Evolutionary conservation across 2,329 filamentous ascomycete species (phyloP).

Genomic region (Cryoendolithus antarcticus): DNA sequence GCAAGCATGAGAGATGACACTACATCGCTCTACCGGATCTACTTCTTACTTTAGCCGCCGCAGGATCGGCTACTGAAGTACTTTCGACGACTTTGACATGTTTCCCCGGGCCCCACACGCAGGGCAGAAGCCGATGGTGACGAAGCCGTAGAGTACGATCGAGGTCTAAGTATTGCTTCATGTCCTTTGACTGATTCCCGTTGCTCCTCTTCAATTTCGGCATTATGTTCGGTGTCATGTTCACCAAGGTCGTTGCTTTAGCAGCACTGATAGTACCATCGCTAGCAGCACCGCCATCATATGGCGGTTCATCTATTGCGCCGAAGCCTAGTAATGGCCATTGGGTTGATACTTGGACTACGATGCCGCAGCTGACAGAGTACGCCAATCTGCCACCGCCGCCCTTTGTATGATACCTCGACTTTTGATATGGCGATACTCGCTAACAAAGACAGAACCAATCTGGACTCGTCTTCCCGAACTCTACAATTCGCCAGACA

Average conservation of each 20-base stretch:
- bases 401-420: constrained; percentile 40
- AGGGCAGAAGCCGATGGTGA: too few relatives aligned
- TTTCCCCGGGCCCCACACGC: too few relatives aligned
- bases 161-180: too few relatives aligned
- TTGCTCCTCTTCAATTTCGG: too few relatives aligned
- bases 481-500: constrained; percentile 55
- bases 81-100: too few relatives aligned
- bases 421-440: too few relatives aligned
- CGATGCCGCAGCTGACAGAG: constrained; percentile 55
- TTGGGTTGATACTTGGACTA: constrained; percentile 53
- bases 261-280: constrained; percentile 1
- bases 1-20: too few relatives aligned
- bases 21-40: too few relatives aligned
- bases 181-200: too few relatives aligned
- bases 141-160: too few relatives aligned
- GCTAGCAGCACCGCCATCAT: constrained; percentile 1
- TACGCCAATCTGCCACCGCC: constrained; percentile 47
- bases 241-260: constrained; percentile 1
- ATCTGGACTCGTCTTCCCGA: constrained; percentile 41
- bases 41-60: too few relatives aligned
- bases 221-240: constrained; percentile 1
- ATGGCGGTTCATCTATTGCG: not conserved
- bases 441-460: constrained; percentile 32
- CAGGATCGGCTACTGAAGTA: too few relatives aligned
- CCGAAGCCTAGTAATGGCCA: constrained; percentile 23